Evolutionary conservation across 2,329 filamentous ascomycete genomes (phyloP).

Genomic region (Aspergillus udagawae): DNA sequence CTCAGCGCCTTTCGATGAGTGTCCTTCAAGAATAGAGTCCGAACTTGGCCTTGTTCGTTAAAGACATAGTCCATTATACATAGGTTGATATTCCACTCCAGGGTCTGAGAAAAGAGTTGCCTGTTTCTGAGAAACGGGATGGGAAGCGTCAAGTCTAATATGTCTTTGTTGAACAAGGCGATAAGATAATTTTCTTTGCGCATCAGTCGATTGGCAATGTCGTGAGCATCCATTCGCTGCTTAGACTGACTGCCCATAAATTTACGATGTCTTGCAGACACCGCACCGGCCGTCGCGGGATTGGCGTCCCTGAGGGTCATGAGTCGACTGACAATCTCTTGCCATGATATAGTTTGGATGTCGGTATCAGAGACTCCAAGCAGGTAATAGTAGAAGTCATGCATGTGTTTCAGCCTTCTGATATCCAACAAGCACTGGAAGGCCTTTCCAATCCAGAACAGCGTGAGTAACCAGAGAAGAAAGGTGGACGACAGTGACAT

Average conservation of each 20-base stretch:
- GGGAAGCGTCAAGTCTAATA: slow-evolving; percentile 80
- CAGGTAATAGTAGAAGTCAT: slow-evolving; percentile 79
- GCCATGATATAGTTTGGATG: slow-evolving; percentile 93
- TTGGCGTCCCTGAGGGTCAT: slow-evolving; percentile 83
- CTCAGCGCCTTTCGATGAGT: slow-evolving; percentile 76
- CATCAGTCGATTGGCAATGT: slow-evolving; percentile 96
- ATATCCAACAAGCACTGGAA: slow-evolving; percentile 71
- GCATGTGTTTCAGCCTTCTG: slow-evolving; percentile 68
- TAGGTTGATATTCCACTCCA: slow-evolving; percentile 89
- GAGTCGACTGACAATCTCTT: slow-evolving; percentile 79
- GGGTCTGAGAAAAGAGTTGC: slow-evolving; percentile 80
- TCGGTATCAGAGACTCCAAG: slow-evolving; percentile 80
- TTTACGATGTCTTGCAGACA: slow-evolving; percentile 56
- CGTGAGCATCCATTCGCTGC: slow-evolving; percentile 89
- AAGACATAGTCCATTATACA: slow-evolving; percentile 94
- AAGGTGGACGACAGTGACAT: slow-evolving; percentile 76
- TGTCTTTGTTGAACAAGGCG: slow-evolving; percentile 94
- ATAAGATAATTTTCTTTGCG: slow-evolving; percentile 95
- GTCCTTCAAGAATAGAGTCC: slow-evolving; percentile 78
- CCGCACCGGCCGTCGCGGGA: slow-evolving; percentile 68
- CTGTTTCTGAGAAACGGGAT: slow-evolving; percentile 76
- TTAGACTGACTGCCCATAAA: slow-evolving; percentile 81
- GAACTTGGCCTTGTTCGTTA: slow-evolving; percentile 80
- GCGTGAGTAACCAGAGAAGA: slow-evolving; percentile 75
- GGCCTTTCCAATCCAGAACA: slow-evolving; percentile 79